Base-by-base conservation (phyloP, 352 stramenopile genomes). In the Pelagophyceae sp. region DNA sequence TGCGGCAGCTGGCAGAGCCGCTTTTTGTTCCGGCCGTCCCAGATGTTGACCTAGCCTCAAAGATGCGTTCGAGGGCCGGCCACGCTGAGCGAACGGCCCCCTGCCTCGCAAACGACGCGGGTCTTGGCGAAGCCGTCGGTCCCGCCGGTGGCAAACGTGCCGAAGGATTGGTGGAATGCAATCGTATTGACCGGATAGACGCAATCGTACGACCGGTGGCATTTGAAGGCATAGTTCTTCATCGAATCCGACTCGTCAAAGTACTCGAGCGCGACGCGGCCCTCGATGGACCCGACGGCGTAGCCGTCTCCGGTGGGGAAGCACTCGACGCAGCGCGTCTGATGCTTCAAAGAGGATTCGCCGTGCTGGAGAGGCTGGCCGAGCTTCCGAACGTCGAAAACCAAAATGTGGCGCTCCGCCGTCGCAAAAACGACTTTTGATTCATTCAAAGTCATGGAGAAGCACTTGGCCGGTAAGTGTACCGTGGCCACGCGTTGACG, bases 211-310 rank as follows among this genome's bases (percentile, higher is more conserved):
- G 95, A 89, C 51, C 90, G 83, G 84, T 98, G 96, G 82, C 95
- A 99, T 82, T 98, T 98, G 87, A 99, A 99, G 45, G 94, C 93
- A 83, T 98, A 98, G 79, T 93, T 96, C 82, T 64, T 77, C 11
- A 51, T 51, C 54, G 71, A 31, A 11, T 67, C 77, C 35, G 82
- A 81, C 50, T 93, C 88, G 33, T 90, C 83, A 75, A 97, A 87
- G 84, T 98, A 98, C 83, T 98, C 94, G 70, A 99, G 92, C 23
- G 92, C 94, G 23, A 99, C 95, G 38, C 95, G 87, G 15, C 96
- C 96, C 83, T 98, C 96, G 77, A 98, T 96, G 67, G 92, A 97
- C 23, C 90, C 92, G 31, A 98, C 81, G 0, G 93, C 95, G 79
- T 95, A 96, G 0, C 94, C 89, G 0, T 78, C 82, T 20, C 77